These are phyloP conservation scores for Phaseolus coccineus DNA, from an alignment of 331 rosid genomes.

Conservation along the genomic window DNA sequence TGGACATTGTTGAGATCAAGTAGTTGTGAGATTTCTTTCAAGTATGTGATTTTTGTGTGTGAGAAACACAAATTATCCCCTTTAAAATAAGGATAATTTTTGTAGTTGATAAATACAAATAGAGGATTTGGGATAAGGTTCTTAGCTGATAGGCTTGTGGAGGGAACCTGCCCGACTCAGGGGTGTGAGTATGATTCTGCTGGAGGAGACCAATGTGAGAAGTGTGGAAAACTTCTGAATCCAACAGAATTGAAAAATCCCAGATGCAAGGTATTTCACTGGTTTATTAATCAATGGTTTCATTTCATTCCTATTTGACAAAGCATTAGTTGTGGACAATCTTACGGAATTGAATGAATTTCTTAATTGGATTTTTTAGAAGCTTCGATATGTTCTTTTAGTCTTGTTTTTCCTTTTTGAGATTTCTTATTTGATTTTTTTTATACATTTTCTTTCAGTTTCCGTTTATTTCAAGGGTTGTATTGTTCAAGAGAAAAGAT, in stretches of 20 bases:
- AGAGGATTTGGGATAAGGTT: no score
- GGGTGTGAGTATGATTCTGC: conserved; percentile 88
- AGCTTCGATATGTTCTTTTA: background rate
- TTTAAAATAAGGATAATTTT: no score
- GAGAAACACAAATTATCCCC: no score
- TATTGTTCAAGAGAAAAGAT: no score
- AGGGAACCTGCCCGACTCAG: conserved; percentile 79
- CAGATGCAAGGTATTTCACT: conserved; percentile 85
- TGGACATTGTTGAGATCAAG: no score
- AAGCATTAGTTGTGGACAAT: conserved; percentile 1
- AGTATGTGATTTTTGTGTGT: no score
- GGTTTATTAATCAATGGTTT: conserved; percentile 12
- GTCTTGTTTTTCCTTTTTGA: background rate
- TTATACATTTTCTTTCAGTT: background rate
- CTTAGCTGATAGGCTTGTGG: conserved; percentile 92
- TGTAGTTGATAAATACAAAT: no score
- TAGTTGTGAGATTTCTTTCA: no score
- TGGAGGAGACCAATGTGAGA: conserved; percentile 93
- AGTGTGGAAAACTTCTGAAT: conserved; percentile 90
- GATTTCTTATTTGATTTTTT: conserved; percentile 10
- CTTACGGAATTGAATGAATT: background rate
- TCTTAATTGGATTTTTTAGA: background rate
- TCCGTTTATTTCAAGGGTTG: no score
- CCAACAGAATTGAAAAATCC: conserved; percentile 90
- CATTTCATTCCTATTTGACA: background rate